Evolutionary conservation across 148 eudicot genomes (phyloP).

Genomic region (Rhododendron henanense): DNA sequence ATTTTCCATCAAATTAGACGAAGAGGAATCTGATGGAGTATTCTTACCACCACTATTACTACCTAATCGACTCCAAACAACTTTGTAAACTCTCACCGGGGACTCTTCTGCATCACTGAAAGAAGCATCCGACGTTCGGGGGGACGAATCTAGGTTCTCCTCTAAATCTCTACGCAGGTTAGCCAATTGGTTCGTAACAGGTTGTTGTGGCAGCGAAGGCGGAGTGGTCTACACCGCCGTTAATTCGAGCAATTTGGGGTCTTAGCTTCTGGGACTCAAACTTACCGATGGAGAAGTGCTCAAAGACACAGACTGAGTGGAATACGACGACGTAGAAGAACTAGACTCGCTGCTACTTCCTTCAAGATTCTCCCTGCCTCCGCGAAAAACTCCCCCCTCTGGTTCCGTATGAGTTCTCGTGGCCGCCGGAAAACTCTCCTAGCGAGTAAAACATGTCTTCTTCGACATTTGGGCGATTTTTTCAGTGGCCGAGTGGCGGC

Average conservation of each 20-base stretch:
- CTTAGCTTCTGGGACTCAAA: slow-evolving; percentile 50
- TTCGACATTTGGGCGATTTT: background rate
- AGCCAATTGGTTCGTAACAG: slow-evolving; percentile 2
- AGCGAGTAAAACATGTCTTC: background rate
- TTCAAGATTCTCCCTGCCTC: slow-evolving; percentile 24
- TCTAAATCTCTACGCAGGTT: slow-evolving; percentile 20
- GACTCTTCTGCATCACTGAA: slow-evolving; percentile 4
- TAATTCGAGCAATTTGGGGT: slow-evolving; percentile 62
- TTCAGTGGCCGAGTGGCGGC: background rate
- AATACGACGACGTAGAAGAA: slow-evolving; percentile 32
- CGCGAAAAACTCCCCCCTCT: slow-evolving; percentile 24
- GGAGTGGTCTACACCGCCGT: slow-evolving; percentile 33
- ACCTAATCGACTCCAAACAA: slow-evolving; percentile 8
- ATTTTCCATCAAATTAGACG: background rate
- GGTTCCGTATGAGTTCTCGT: slow-evolving; percentile 14
- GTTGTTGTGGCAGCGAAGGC: slow-evolving; percentile 24
- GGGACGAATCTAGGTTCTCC: background rate
- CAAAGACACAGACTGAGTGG: slow-evolving; percentile 54
- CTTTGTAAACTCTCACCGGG: background rate
- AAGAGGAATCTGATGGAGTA: background rate
- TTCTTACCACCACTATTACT: too few relatives aligned
- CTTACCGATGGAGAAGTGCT: slow-evolving; percentile 73
- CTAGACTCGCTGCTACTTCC: slow-evolving; percentile 19
- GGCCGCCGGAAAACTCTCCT: background rate
- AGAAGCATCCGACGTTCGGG: slow-evolving; percentile 13